Percentiles rank a stretch among this genome's conserved stretches.
phyloP scores from a whole-genome alignment of 371 early-diverging fungal species.

The Actinomortierella wolfii region DNA sequence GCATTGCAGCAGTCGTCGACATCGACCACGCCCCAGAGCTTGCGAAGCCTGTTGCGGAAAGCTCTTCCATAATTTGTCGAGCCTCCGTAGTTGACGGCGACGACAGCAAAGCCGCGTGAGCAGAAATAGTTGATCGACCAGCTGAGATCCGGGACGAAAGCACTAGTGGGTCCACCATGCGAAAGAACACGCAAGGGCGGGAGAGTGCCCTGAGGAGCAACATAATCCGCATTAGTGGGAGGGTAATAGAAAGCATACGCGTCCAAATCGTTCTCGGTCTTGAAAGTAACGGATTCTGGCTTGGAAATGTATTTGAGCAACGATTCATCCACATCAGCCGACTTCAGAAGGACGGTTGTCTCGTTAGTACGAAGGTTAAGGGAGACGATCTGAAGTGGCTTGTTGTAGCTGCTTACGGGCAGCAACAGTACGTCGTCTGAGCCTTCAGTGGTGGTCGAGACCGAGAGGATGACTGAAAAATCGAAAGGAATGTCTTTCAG shows the following conservation, averaged over 20 bases:
- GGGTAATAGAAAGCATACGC: slow-evolving; percentile 69
- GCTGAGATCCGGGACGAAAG: slow-evolving; percentile 45
- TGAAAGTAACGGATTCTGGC: slow-evolving; percentile 67
- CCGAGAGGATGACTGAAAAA: slow-evolving; percentile 24
- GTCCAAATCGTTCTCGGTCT: slow-evolving; percentile 51
- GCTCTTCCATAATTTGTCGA: slow-evolving; percentile 75
- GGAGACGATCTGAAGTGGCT: slow-evolving; percentile 22
- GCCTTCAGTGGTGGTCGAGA: slow-evolving; percentile 21
- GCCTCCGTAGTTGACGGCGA: slow-evolving; percentile 81
- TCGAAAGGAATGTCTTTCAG: slow-evolving; percentile 47
- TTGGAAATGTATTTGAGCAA: slow-evolving; percentile 59
- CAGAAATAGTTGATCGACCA: slow-evolving; percentile 75
- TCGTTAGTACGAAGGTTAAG: slow-evolving; percentile 34
- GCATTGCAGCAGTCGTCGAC: slow-evolving; percentile 79
- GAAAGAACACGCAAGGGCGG: slow-evolving; percentile 73
- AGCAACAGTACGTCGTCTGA: slow-evolving; percentile 26
- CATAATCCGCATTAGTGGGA: slow-evolving; percentile 66
- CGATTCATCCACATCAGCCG: slow-evolving; percentile 30
- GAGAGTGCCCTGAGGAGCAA: slow-evolving; percentile 53
- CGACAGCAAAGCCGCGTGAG: slow-evolving; percentile 75
- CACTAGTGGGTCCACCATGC: slow-evolving; percentile 76
- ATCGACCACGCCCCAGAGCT: slow-evolving; percentile 75
- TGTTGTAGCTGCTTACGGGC: slow-evolving; percentile 26
- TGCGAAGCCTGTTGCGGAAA: slow-evolving; percentile 71
- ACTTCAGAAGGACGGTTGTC: slow-evolving; percentile 27